phyloP scores from a whole-genome alignment of 2,329 filamentous ascomycete genomes.

The Coniochaeta sp. region DNA sequence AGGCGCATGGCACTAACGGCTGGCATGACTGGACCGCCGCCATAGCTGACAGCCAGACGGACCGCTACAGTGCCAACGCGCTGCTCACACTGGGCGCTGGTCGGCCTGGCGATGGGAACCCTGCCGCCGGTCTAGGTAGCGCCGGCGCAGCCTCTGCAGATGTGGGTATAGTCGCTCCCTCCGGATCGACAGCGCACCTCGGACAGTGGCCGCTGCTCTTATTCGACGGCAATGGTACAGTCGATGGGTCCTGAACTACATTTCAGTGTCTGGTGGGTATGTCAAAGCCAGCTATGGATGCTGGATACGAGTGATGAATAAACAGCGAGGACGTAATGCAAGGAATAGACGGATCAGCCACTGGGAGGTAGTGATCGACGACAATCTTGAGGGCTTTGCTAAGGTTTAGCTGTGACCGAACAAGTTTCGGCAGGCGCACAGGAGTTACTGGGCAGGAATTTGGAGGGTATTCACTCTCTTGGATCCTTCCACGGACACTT shows the following conservation, averaged over 20 bases:
- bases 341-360: not conserved
- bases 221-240: slow-evolving; percentile 10
- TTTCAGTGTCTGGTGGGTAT: too few species aligned
- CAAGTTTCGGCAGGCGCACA: not conserved
- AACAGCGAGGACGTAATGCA: not conserved
- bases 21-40: slow-evolving; percentile 50
- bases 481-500: not conserved
- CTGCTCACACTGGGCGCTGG: slow-evolving; percentile 36
- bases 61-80: slow-evolving; percentile 41
- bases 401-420: not conserved
- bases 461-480: not conserved
- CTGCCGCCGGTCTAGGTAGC: slow-evolving; percentile 1
- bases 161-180: slow-evolving; percentile 6
- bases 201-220: slow-evolving; percentile 18
- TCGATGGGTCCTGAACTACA: not conserved
- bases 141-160: slow-evolving; percentile 7
- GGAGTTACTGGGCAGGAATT: not conserved
- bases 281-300: not conserved
- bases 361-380: not conserved
- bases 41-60: slow-evolving; percentile 37
- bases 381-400: not conserved
- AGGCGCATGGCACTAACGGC: slow-evolving; percentile 29
- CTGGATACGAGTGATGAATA: not conserved
- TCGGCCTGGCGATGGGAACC: slow-evolving; percentile 9
- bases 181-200: slow-evolving; percentile 2